Evolutionary conservation across 2,329 filamentous ascomycete genomes (phyloP), one percentile per base, ranked within the genome.

Genomic region (Calonectria multiphialidica): DNA sequence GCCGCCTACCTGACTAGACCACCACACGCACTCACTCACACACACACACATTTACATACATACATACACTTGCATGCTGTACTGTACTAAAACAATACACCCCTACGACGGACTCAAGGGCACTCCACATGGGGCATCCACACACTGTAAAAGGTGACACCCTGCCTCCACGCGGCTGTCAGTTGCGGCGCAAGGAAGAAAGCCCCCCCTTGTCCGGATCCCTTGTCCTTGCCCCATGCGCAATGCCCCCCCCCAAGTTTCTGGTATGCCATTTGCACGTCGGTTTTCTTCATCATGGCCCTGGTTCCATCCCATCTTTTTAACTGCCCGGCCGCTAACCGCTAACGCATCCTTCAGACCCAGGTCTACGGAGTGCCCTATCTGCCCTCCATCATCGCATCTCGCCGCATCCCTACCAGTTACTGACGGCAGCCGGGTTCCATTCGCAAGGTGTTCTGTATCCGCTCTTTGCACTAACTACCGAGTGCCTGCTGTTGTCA

Each of bases 141-240:
- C 63, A 40, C 53, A 55, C 33, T 35, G 37, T 37, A 71, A 53
- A 63, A 62, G 66, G 55, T 66, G 68, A 63, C 68, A 71, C 63
- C 64, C 63, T 47, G 63, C 66, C 68, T 71, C 63, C 68, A 71
- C 63, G 68, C 68, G 68, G 63, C 68, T 71, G 68, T 71, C 68
- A 71, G 68, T 71, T 77, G 59, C 74, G 76, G 74, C 76, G 71
- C 70, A 78, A 76, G 64, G 68, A 68, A 70, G 71, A 77, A 76
- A 71, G 44, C 64, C 30, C 53, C 50, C 12, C 37, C 33, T 57
- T 66, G 44, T 73, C 30, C 23, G 28, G 63, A 28, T 72, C 75
- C 75, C 75, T 77, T 78, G 76, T 78, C 76, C 76, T 47, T 78
- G 76, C 76, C 76, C 76, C 73, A 76, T 76, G 76, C 71, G 73